These are phyloP conservation scores for Asclepias syriaca DNA, from an alignment of 257 asterid species.

Conservation along the genomic window DNA sequence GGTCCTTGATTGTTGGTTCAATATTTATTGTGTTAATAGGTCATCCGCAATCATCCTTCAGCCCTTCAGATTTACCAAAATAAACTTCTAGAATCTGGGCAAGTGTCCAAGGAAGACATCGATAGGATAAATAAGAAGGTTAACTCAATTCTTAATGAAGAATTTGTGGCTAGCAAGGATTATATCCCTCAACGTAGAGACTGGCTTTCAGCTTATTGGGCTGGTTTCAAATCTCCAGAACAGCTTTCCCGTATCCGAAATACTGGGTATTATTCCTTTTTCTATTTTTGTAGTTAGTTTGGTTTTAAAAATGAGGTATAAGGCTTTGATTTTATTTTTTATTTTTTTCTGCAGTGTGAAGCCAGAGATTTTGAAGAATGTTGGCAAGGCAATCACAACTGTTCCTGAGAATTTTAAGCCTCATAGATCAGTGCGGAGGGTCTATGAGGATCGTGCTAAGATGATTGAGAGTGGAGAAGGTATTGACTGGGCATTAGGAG, in stretches of 20 bases:
- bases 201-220: conserved; percentile 98
- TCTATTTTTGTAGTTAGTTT: conserved; percentile 3
- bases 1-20: conserved; percentile 8
- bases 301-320: not conserved
- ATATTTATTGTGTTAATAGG: conserved; percentile 29
- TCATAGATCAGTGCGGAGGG: conserved; percentile 80
- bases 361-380: conserved; percentile 88
- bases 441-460: conserved; percentile 79
- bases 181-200: conserved; percentile 81
- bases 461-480: conserved; percentile 97
- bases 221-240: conserved; percentile 90
- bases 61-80: conserved; percentile 78
- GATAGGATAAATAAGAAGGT: conserved; percentile 73
- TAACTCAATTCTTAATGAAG: conserved; percentile 74
- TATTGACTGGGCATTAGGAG: conserved; percentile 96
- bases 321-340: not conserved
- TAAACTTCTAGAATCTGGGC: conserved; percentile 69
- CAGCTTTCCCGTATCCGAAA: conserved; percentile 87
- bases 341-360: conserved; percentile 52
- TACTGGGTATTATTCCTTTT: conserved; percentile 57
- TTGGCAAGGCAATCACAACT: conserved; percentile 79
- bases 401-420: conserved; percentile 77
- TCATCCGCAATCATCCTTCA: conserved; percentile 82
- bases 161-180: conserved; percentile 90
- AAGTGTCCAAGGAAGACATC: conserved; percentile 60